These are phyloP conservation scores for Malus orientalis DNA, from an alignment of 306 rosid species.

Conservation along the genomic window DNA sequence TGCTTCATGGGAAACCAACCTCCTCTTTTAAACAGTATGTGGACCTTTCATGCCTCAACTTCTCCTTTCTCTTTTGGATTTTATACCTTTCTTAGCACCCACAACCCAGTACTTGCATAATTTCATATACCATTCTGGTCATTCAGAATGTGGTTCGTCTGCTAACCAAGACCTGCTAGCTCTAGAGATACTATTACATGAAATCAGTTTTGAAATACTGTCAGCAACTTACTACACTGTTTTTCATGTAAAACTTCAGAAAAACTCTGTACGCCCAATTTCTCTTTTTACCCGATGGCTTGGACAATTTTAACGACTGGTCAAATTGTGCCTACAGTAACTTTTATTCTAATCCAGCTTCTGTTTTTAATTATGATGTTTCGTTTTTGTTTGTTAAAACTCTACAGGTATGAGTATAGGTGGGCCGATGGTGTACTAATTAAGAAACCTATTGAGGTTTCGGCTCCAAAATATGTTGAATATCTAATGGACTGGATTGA, in stretches of 20 bases:
- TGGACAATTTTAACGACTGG: not conserved
- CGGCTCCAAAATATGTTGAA: constrained; percentile 98
- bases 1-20: not conserved
- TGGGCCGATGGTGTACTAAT: constrained; percentile 99
- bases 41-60: not conserved
- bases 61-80: not conserved
- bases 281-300: not conserved
- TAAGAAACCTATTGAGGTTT: constrained; percentile 96
- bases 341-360: not conserved
- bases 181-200: not conserved
- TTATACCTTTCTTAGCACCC: not conserved
- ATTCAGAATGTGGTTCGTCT: not conserved
- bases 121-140: not conserved
- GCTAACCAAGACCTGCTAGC: not conserved
- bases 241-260: not conserved
- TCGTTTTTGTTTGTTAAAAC: constrained; percentile 11
- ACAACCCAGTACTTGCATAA: not conserved
- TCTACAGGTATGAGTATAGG: constrained; percentile 84
- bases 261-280: not conserved
- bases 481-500: constrained; percentile 99
- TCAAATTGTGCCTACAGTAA: not conserved
- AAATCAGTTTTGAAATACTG: not conserved
- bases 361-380: not conserved
- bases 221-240: not conserved
- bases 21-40: not conserved